These are phyloP conservation scores for Penicillium flavigenum DNA, from an alignment of 495 filamentous ascomycete species.

Conservation along the genomic window DNA sequence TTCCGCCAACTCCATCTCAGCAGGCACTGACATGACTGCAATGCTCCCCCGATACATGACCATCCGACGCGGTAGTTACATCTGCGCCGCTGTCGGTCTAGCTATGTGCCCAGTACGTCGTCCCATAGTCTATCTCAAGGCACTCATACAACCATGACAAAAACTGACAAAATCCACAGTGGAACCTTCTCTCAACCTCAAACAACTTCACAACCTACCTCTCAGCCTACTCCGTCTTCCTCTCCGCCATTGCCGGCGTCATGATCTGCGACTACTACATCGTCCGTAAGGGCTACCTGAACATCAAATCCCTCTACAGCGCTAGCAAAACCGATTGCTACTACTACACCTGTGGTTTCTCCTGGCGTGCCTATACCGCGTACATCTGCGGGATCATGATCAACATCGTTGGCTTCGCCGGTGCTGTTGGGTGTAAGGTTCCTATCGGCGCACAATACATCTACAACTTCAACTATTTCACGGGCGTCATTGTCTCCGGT, in stretches of 20 bases:
- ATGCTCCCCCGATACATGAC: conserved; percentile 83
- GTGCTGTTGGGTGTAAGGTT: conserved; percentile 71
- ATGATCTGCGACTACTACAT: conserved; percentile 90
- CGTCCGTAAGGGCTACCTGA: conserved; percentile 79
- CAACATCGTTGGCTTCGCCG: conserved; percentile 91
- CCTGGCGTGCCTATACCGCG: conserved; percentile 80
- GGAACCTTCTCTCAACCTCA: conserved; percentile 71
- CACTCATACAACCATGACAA: not conserved
- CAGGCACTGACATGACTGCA: conserved; percentile 89
- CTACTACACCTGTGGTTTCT: conserved; percentile 69
- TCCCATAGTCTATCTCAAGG: not conserved
- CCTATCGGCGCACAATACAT: conserved; percentile 79
- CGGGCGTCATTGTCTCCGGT: conserved; percentile 70
- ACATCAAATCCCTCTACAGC: conserved; percentile 77
- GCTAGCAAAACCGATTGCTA: conserved; percentile 66
- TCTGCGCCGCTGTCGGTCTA: conserved; percentile 80
- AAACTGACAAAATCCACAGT: conserved; percentile 37
- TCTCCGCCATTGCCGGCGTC: conserved; percentile 88
- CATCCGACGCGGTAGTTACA: conserved; percentile 87
- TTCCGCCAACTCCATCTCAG: conserved; percentile 85
- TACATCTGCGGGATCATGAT: conserved; percentile 85
- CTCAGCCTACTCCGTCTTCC: conserved; percentile 92
- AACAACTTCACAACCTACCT: conserved; percentile 96
- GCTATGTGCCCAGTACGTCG: conserved; percentile 73
- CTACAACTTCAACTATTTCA: conserved; percentile 89